Evolutionary conservation across 2,329 filamentous ascomycete genomes (phyloP).

Genomic region (Calcarisporium arbuscula): DNA sequence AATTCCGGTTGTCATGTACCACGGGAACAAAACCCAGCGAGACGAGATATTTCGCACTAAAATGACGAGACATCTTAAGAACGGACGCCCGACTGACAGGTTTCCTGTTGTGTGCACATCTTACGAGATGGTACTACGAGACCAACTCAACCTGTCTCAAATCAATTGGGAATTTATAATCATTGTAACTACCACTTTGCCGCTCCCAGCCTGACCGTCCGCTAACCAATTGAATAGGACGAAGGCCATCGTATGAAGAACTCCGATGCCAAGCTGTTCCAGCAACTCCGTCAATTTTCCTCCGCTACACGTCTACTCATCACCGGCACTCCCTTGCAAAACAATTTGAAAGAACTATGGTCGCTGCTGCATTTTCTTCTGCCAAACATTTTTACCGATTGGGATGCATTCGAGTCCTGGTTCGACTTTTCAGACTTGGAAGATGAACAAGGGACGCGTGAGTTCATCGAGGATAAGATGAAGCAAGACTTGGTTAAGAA

Average conservation of each 20-base stretch:
- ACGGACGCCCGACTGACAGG: constrained; percentile 49
- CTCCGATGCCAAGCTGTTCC: constrained; percentile 84
- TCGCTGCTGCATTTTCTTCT: constrained; percentile 89
- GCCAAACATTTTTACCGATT: constrained; percentile 86
- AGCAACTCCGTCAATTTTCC: constrained; percentile 79
- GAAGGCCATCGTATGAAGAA: constrained; percentile 98
- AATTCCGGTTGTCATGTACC: constrained; percentile 86
- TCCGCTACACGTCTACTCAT: constrained; percentile 89
- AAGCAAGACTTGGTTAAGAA: constrained; percentile 53
- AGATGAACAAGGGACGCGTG: constrained; percentile 71
- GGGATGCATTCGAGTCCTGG: constrained; percentile 90
- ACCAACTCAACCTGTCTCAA: constrained; percentile 71
- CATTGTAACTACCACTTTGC: constrained; percentile 59
- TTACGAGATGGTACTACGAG: constrained; percentile 93
- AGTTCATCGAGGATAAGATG: constrained; percentile 72
- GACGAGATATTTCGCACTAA: constrained; percentile 65
- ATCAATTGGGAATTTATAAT: constrained; percentile 98
- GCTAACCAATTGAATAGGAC: constrained; percentile 55
- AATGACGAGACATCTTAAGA: constrained; percentile 63
- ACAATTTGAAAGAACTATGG: constrained; percentile 93
- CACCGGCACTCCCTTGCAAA: constrained; percentile 90
- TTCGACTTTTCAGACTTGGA: constrained; percentile 94
- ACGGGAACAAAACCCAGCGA: constrained; percentile 75
- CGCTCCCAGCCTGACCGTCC: no score
- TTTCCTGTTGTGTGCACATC: constrained; percentile 93